Conservation (phyloP, 2,329 filamentous ascomycete species). For the Penicillium olsonii region DNA sequence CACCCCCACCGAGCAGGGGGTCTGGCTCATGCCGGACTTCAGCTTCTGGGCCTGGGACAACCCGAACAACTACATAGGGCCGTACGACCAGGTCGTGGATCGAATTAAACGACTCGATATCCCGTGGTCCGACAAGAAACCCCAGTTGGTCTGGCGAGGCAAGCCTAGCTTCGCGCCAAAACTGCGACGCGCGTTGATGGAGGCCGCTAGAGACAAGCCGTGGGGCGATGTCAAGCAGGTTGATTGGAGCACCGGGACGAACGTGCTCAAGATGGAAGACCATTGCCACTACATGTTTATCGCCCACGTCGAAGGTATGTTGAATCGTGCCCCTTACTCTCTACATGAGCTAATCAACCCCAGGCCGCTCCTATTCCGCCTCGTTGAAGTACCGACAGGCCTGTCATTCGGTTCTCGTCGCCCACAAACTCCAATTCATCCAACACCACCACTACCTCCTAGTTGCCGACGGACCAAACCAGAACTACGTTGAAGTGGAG, state of each 20-base stretch:
- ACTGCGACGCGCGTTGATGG: constrained; percentile 43
- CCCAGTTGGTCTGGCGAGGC: constrained; percentile 53
- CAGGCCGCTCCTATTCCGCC: constrained; percentile 50
- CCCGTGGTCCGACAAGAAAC: constrained; percentile 40
- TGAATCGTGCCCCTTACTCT: too few species aligned
- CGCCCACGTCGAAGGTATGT: constrained; percentile 54
- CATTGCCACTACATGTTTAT: constrained; percentile 57
- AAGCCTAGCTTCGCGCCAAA: constrained; percentile 46
- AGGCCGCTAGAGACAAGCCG: constrained; percentile 40
- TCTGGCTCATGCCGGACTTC: constrained; percentile 57
- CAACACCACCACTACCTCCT: constrained; percentile 52
- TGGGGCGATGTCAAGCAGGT: constrained; percentile 52
- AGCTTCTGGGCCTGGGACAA: constrained; percentile 54
- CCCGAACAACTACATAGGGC: constrained; percentile 34
- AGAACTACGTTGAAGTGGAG: constrained; percentile 52
- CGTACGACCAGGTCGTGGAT: constrained; percentile 40
- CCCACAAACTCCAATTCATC: constrained; percentile 50
- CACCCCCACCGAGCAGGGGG: constrained; percentile 41
- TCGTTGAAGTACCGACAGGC: constrained; percentile 54
- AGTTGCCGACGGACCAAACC: constrained; percentile 43
- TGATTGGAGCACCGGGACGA: constrained; percentile 41
- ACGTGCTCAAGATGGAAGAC: constrained; percentile 52
- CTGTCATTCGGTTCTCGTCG: constrained; percentile 50
- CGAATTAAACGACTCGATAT: constrained; percentile 29
- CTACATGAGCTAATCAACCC: neutral